Evolutionary conservation across 805 yeast species (phyloP).

Genomic region (Hanseniaspora singularis): DNA sequence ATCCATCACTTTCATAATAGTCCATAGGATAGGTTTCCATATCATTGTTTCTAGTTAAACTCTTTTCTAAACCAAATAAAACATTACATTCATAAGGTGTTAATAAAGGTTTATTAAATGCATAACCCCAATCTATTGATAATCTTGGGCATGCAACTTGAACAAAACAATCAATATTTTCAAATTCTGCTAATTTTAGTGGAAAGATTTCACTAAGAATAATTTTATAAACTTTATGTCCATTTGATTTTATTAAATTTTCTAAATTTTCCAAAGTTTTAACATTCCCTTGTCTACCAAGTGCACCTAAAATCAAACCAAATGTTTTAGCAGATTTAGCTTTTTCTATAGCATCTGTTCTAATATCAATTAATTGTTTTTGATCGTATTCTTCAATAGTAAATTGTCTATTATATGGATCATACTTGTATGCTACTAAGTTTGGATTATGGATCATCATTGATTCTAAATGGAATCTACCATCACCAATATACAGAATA

Average conservation of each 20-base stretch:
- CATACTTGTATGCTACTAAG: constrained; percentile 84
- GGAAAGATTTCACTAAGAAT: constrained; percentile 90
- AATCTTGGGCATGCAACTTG: constrained; percentile 96
- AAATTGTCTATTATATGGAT: constrained; percentile 85
- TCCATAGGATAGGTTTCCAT: constrained; percentile 84
- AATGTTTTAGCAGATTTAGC: constrained; percentile 53
- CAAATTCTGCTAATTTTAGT: constrained; percentile 78
- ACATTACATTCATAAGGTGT: constrained; percentile 97
- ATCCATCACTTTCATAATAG: constrained; percentile 79
- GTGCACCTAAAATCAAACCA: constrained; percentile 81
- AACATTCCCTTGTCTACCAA: constrained; percentile 91
- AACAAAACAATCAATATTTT: constrained; percentile 85
- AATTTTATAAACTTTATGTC: constrained; percentile 64
- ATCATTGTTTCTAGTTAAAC: constrained; percentile 34
- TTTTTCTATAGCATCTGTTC: constrained; percentile 58
- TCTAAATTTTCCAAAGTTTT: constrained; percentile 61
- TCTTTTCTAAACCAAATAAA: constrained; percentile 57
- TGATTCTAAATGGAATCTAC: constrained; percentile 86
- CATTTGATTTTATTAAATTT: constrained; percentile 37
- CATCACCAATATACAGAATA: constrained; percentile 90
- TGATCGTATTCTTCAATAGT: constrained; percentile 84
- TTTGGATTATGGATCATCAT: constrained; percentile 96
- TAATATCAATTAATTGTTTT: constrained; percentile 58
- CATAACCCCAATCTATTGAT: constrained; percentile 98
- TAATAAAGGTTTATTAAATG: constrained; percentile 77